Evolutionary conservation across 805 yeast species (phyloP).

Genomic region (Cyberlindnera petersonii): DNA sequence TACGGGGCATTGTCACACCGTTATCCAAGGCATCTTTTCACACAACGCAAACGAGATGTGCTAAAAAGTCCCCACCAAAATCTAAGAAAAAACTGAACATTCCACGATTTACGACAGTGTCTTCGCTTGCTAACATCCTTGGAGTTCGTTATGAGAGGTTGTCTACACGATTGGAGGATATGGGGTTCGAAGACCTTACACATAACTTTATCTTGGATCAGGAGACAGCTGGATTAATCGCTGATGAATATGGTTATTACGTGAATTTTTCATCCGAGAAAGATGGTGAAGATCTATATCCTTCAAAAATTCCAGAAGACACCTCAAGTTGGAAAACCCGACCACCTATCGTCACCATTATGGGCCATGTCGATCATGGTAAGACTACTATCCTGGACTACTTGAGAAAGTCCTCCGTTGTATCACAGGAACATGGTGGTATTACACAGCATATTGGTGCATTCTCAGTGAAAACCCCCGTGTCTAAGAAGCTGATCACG

Average conservation of each 20-base stretch:
- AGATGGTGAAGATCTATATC: slow-evolving; percentile 46
- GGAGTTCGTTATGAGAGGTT: slow-evolving; percentile 61
- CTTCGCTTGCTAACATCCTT: slow-evolving; percentile 71
- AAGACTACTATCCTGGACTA: slow-evolving; percentile 91
- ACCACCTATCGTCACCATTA: slow-evolving; percentile 93
- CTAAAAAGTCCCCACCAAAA: slow-evolving; percentile 4
- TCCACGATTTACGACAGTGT: slow-evolving; percentile 76
- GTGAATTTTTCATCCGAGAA: slow-evolving; percentile 31
- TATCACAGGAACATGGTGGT: slow-evolving; percentile 86
- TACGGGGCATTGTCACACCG: too few species aligned
- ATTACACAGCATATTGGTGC: slow-evolving; percentile 99
- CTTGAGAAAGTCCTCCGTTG: slow-evolving; percentile 80
- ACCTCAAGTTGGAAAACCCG: slow-evolving; percentile 49
- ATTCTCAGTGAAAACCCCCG: slow-evolving; percentile 77
- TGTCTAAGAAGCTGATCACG: slow-evolving; percentile 71
- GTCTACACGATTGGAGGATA: slow-evolving; percentile 49
- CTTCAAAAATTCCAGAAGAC: slow-evolving; percentile 40
- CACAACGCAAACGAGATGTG: not conserved
- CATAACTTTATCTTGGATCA: slow-evolving; percentile 78
- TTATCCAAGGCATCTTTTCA: slow-evolving; percentile 3
- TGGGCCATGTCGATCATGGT: slow-evolving; percentile 99
- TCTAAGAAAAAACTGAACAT: slow-evolving; percentile 33
- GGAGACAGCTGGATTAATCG: slow-evolving; percentile 81
- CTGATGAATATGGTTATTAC: slow-evolving; percentile 83
- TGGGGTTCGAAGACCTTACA: slow-evolving; percentile 70